Percentiles rank a stretch among this genome's conserved stretches.
Conservation (phyloP, 768 basidiomycete species). For the Kwoniella sp. region DNA sequence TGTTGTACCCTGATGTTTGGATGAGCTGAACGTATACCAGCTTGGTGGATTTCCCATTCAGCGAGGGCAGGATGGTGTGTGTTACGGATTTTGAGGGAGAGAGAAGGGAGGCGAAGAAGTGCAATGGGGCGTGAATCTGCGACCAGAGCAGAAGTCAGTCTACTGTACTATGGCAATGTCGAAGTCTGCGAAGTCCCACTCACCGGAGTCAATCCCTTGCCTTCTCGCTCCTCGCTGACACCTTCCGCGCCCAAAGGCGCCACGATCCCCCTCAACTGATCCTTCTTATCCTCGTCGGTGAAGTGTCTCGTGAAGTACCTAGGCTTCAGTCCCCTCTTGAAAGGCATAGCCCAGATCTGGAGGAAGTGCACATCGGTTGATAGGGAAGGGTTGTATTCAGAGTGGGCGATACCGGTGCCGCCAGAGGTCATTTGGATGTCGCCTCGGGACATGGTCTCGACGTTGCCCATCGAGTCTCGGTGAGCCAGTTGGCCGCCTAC, state of each 20-base stretch:
- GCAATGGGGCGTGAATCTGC: slow-evolving; percentile 50
- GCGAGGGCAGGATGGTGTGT: slow-evolving; percentile 59
- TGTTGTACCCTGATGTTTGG: slow-evolving; percentile 80
- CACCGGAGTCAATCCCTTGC: slow-evolving; percentile 74
- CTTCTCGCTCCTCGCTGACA: slow-evolving; percentile 68
- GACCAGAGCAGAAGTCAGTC: not conserved
- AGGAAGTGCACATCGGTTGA: slow-evolving; percentile 61
- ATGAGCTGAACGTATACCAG: slow-evolving; percentile 85
- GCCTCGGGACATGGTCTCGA: slow-evolving; percentile 83
- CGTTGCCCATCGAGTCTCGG: slow-evolving; percentile 88
- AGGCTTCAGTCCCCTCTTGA: slow-evolving; percentile 63
- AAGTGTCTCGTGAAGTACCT: slow-evolving; percentile 86
- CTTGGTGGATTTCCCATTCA: slow-evolving; percentile 44
- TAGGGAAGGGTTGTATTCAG: slow-evolving; percentile 64
- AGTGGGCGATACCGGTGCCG: slow-evolving; percentile 85
- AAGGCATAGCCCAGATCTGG: slow-evolving; percentile 71
- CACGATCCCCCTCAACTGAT: slow-evolving; percentile 73
- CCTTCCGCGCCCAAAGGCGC: slow-evolving; percentile 68
- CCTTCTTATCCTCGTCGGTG: slow-evolving; percentile 75
- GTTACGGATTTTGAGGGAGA: slow-evolving; percentile 63
- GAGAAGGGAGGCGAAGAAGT: slow-evolving; percentile 74
- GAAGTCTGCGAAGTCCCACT: slow-evolving; percentile 12
- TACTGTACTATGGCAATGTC: too few species aligned
- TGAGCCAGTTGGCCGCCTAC: slow-evolving; percentile 57
- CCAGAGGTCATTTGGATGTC: slow-evolving; percentile 89